Base-by-base conservation (phyloP, 805 yeast genomes). In the Pichia cephalocereana region DNA sequence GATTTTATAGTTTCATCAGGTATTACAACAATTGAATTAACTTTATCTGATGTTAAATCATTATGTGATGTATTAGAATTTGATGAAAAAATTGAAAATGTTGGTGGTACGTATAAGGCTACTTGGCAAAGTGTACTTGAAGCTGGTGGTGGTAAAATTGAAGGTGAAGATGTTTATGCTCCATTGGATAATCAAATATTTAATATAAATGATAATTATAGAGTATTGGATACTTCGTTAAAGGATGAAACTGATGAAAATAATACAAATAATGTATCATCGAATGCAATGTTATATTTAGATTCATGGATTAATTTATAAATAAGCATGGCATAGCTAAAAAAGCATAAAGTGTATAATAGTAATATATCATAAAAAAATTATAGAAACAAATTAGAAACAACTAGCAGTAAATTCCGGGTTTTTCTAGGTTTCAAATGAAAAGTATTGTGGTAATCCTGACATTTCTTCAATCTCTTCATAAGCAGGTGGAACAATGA, bases 11-110 rank as follows among this genome's bases (percentile, higher is more conserved):
- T 74, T 12, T 68, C 74, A 17, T 77, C 85, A 38, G 83, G 84
- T 46, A 83, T 93, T 49, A 83, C 96, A 10, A 79, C 83, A 37
- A 90, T 88, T 19, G 96, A 90, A 46, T 73, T 93, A 50, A 79
- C 80, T 3, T 70, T 77, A 19, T 71, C 76, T 37, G 95, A 93
- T 62, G 82, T 93, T 43, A 72, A 89, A 49, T 72, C 95, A 0
- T 69, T 93, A 23, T 88, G 97, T 63, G 95, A 89, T 54, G 97
- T 93, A 15, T 68, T 93, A 42, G 80, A 84, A 1, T 87, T 75
- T 64, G 99, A 93, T 59, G 96, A 89, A 57, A 85, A 82, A 63
- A 62, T 93, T 45, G 97, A 89, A 60, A 70, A 74, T 47, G 70
- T 80, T 3, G 81, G 70, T 3, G 77, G 82, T 54, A 75, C 80